Conservation (phyloP, 2,329 filamentous ascomycete genomes). For the Aureobasidium lini region DNA sequence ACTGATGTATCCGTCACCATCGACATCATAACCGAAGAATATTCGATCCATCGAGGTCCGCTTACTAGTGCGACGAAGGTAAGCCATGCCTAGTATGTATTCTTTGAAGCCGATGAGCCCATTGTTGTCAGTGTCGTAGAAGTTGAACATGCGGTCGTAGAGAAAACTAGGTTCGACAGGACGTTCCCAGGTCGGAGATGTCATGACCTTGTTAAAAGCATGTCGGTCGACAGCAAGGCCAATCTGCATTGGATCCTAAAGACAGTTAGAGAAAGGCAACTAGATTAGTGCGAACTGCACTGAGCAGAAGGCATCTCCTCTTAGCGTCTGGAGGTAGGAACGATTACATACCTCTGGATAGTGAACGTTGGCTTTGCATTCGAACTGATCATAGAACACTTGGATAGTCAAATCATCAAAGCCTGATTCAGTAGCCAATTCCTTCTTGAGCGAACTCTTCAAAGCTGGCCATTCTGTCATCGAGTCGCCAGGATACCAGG, state of each 20-base stretch:
- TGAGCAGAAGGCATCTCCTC: too few relatives aligned
- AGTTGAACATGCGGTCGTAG: conserved; percentile 92
- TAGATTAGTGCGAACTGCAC: too few relatives aligned
- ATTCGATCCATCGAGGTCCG: conserved; percentile 64
- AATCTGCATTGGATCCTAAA: conserved; percentile 63
- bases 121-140: conserved; percentile 88
- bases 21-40: conserved; percentile 85
- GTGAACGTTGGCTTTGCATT: conserved; percentile 80
- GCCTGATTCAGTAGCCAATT: conserved; percentile 39
- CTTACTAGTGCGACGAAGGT: conserved; percentile 49
- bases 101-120: conserved; percentile 87
- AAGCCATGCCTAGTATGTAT: conserved; percentile 75
- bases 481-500: conserved; percentile 86
- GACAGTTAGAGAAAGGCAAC: not conserved
- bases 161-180: conserved; percentile 79
- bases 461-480: conserved; percentile 61
- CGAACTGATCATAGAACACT: conserved; percentile 94
- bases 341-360: conserved; percentile 50
- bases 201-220: conserved; percentile 85
- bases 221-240: conserved; percentile 80
- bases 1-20: conserved; percentile 77
- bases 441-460: conserved; percentile 58
- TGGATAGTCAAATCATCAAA: conserved; percentile 81
- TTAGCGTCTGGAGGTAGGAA: too few relatives aligned
- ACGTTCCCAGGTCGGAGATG: conserved; percentile 52